Evolutionary conservation across 2,329 filamentous ascomycete species (phyloP).

Genomic region (Penicillium sp.): DNA sequence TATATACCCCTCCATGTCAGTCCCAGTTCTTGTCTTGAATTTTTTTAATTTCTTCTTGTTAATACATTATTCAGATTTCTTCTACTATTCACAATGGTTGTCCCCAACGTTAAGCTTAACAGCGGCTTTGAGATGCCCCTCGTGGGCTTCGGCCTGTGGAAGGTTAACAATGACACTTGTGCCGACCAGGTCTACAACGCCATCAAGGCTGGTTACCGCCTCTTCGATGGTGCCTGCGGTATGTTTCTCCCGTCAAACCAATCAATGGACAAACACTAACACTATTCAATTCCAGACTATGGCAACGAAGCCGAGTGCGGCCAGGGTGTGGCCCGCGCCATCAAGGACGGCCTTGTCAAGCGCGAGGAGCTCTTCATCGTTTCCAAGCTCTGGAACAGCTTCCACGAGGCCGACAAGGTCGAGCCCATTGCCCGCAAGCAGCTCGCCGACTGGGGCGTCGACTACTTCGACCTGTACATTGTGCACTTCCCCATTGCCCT

Average conservation of each 20-base stretch:
- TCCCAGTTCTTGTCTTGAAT: neutral
- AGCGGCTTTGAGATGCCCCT: slow-evolving; percentile 41
- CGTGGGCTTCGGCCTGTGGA: slow-evolving; percentile 65
- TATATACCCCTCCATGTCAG: slow-evolving; percentile 5
- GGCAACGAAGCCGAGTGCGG: slow-evolving; percentile 78
- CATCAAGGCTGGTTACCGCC: slow-evolving; percentile 61
- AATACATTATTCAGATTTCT: neutral
- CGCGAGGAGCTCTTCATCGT: slow-evolving; percentile 88
- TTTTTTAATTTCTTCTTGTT: neutral
- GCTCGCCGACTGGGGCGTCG: slow-evolving; percentile 77
- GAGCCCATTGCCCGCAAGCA: slow-evolving; percentile 73
- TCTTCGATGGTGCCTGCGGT: slow-evolving; percentile 62
- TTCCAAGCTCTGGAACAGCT: slow-evolving; percentile 90
- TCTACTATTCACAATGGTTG: slow-evolving; percentile 22
- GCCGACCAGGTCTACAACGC: slow-evolving; percentile 76
- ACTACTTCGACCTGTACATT: slow-evolving; percentile 88
- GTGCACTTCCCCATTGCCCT: slow-evolving; percentile 87
- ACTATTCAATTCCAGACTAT: slow-evolving; percentile 61
- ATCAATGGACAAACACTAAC: neutral
- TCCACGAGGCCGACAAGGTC: slow-evolving; percentile 77
- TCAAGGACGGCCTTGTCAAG: slow-evolving; percentile 77
- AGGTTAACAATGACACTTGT: slow-evolving; percentile 70
- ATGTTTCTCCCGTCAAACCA: slow-evolving; percentile 14
- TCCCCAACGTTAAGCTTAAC: slow-evolving; percentile 29
- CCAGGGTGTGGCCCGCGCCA: slow-evolving; percentile 73